Conservation (phyloP, 139 green algal genomes). For the Yamagishiella unicocca region DNA sequence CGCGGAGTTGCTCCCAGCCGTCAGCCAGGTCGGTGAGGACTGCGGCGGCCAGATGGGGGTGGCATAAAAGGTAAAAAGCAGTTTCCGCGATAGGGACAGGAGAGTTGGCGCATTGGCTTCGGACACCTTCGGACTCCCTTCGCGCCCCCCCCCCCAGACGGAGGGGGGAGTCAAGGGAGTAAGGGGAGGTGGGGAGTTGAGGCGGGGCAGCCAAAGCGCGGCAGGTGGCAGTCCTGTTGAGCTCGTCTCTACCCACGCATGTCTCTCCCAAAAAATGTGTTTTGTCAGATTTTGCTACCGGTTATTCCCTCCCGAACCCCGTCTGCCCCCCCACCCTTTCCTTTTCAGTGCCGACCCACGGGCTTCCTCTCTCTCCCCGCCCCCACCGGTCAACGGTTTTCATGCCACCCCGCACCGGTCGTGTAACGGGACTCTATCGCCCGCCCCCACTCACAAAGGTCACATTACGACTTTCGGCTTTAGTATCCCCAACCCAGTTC, state of each 20-base stretch:
- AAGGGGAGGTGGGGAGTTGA: neutral
- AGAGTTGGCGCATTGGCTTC: too few species aligned
- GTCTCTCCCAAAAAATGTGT: neutral
- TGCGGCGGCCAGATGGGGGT: neutral
- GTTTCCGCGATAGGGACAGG: neutral
- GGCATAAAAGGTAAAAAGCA: neutral
- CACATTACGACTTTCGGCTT: too few species aligned
- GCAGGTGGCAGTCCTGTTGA: neutral
- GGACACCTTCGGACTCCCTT: too few species aligned
- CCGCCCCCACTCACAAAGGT: neutral
- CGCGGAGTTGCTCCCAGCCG: conserved; percentile 5
- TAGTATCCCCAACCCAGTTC: too few species aligned
- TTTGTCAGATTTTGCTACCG: neutral
- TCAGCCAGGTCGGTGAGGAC: conserved; percentile 17
- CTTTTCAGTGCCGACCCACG: too few species aligned
- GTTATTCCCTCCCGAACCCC: neutral
- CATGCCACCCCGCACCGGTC: neutral
- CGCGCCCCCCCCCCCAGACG: too few species aligned
- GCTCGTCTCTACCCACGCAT: neutral
- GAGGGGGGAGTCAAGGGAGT: neutral
- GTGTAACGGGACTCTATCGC: neutral
- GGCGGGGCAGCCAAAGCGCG: too few species aligned
- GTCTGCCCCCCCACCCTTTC: neutral
- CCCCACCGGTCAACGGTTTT: too few species aligned
- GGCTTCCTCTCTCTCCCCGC: too few species aligned